Evolutionary conservation across 495 filamentous ascomycete genomes (phyloP), one percentile per base, ranked within the genome.

Genomic region (Aspergillus nidulans): DNA sequence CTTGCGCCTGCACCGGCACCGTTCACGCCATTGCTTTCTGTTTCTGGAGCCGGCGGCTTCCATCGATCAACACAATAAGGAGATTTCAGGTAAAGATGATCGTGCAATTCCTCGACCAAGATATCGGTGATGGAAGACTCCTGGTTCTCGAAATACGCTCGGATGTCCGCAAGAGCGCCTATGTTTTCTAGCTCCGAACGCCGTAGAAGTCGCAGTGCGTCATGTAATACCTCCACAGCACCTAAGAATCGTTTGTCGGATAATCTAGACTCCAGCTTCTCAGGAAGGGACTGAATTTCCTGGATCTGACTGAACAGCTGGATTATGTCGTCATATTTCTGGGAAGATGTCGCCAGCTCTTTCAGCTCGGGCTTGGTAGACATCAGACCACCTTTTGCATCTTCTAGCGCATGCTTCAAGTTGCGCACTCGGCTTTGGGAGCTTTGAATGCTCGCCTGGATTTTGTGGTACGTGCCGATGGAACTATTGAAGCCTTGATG

Each of bases 401-500:
- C 74, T n/a, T 86, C 78, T 36, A 99, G 77, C 9, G 89, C 89
- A 51, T 91, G 85, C 67, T 89, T 91, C 55, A 99, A 73, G 9
- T 77, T 76, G 59, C 92, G 84, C 20, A 97, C 88, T 52, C 92
- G 86, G 53, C 81, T 79, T 69, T 99, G 95, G 12, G 91, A 95
- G 28, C 83, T 75, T 56, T 91, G 88, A 60, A 99, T 95, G 70
- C 90, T 96, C 6, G 86, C 80, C 67, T 97, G 94, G 53, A 99
- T 97, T 72, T 92, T 96, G 72, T 99, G 95, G 63, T 96, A 99
- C 15, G 92, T 96, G 67, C 94, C 95, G 52, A 99, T 97, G 38
- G 91, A 96, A 71, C 91, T 97, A 67, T 97, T 99, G 78, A 99
- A 99, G 26, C 91, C 94, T 70, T 99, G 94, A 61, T 97, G 92